Evolutionary conservation across 345 rosid species (phyloP).

Genomic region (Brassica nigra): DNA sequence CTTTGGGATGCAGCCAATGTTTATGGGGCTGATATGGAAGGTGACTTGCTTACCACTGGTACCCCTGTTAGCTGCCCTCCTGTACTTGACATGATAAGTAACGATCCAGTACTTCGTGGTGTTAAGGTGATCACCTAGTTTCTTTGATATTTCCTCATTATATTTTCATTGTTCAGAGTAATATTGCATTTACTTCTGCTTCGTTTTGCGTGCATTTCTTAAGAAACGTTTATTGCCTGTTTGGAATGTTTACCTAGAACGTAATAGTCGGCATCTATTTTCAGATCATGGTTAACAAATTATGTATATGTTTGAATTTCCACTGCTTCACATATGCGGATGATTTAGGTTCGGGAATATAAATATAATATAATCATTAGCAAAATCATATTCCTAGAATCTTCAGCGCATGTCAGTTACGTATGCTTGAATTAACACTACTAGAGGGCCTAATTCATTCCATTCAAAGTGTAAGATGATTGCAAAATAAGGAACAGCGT

Average conservation of each 20-base stretch:
- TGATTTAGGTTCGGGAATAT: not conserved
- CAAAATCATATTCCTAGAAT: not conserved
- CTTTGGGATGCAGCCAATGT: conserved; percentile 92
- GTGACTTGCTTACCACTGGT: conserved; percentile 76
- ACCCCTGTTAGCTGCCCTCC: conserved; percentile 87
- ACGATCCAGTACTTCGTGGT: conserved; percentile 83
- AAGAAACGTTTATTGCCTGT: not conserved
- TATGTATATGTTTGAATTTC: not conserved
- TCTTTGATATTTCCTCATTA: not conserved
- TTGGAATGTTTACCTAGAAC: not conserved
- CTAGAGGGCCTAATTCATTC: not conserved
- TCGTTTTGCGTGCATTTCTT: not conserved
- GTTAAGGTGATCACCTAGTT: conserved; percentile 65
- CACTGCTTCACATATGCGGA: not conserved
- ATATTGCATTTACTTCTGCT: not conserved
- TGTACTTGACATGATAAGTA: conserved; percentile 84
- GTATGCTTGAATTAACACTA: not conserved
- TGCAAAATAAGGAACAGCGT: not conserved
- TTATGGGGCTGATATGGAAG: conserved; percentile 67
- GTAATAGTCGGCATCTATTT: not conserved
- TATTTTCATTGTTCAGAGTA: not conserved
- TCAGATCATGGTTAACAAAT: not conserved
- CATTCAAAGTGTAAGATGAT: not conserved
- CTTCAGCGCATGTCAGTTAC: not conserved
- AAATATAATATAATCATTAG: no score